Percentiles rank a stretch among this genome's conserved stretches.
Conservation (phyloP, 352 stramenopile species). For the Phytophthora vignae region DNA sequence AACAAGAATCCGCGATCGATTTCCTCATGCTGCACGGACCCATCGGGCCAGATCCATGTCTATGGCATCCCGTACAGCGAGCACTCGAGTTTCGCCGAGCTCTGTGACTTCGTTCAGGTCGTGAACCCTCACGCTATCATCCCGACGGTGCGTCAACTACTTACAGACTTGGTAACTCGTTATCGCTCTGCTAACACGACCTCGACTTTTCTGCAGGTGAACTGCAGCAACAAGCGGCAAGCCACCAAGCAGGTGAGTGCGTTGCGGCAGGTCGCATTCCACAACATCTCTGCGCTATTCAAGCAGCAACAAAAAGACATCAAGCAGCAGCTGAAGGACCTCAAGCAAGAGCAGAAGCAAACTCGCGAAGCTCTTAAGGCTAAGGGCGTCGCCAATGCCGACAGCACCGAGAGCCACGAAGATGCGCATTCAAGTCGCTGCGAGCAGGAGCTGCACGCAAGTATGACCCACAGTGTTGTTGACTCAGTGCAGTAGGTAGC, state of each 20-base stretch:
- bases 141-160: conserved; percentile 80
- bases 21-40: conserved; percentile 82
- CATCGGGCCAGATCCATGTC: conserved; percentile 86
- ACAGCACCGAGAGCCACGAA: conserved; percentile 1
- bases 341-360: conserved; percentile 29
- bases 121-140: conserved; percentile 91
- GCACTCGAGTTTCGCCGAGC: conserved; percentile 96
- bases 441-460: neutral
- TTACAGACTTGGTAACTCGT: neutral
- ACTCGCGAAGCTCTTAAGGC: conserved; percentile 1
- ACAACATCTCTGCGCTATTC: conserved; percentile 68
- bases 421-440: neutral
- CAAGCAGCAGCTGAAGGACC: conserved; percentile 30
- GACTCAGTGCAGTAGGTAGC: conserved; percentile 5
- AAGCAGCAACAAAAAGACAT: conserved; percentile 44
- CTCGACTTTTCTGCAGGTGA: conserved; percentile 52
- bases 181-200: conserved; percentile 9
- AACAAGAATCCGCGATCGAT: conserved; percentile 51
- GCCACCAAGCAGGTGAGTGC: conserved; percentile 77
- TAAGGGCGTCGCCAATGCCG: conserved; percentile 1
- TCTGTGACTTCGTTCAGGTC: conserved; percentile 93
- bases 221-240: conserved; percentile 68
- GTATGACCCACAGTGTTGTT: conserved; percentile 6
- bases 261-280: conserved; percentile 70
- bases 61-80: conserved; percentile 97